Conservation (phyloP, 495 filamentous ascomycete species). For the Penicillium angulare region DNA sequence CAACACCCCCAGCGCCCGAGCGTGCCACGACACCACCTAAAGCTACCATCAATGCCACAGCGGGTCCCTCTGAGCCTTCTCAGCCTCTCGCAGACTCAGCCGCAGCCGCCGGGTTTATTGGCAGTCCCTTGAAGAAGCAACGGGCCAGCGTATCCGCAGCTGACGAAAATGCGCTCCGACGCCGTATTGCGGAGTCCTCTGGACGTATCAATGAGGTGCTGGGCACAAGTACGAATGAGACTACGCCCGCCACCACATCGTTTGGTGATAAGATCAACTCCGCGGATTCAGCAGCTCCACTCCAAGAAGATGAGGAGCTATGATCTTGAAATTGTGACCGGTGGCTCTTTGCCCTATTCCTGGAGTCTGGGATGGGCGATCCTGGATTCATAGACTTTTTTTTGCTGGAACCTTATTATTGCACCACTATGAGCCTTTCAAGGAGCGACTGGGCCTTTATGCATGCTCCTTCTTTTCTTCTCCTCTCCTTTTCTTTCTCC, state of each 20-base stretch:
- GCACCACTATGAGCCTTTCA: neutral
- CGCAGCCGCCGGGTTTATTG: conserved; percentile 54
- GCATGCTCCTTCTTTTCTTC: conserved; percentile 2
- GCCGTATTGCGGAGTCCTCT: conserved; percentile 46
- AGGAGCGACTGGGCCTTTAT: too few relatives aligned
- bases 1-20: conserved; percentile 34
- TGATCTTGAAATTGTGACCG: conserved; percentile 21
- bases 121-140: conserved; percentile 83
- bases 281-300: neutral
- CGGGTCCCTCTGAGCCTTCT: conserved; percentile 25
- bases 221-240: conserved; percentile 14
- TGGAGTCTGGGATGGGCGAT: neutral
- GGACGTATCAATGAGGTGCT: conserved; percentile 38
- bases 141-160: conserved; percentile 66
- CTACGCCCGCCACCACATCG: conserved; percentile 4
- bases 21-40: conserved; percentile 44
- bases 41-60: conserved; percentile 7
- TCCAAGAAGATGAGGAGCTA: conserved; percentile 38
- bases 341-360: neutral
- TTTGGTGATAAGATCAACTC: conserved; percentile 17
- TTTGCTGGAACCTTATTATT: neutral
- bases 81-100: conserved; percentile 32
- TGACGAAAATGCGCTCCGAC: conserved; percentile 53
- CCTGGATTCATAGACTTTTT: conserved; percentile 10
- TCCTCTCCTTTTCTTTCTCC: neutral